Evolutionary conservation across 2,329 filamentous ascomycete species (phyloP).

Genomic region (Fusarium nisikadoi): DNA sequence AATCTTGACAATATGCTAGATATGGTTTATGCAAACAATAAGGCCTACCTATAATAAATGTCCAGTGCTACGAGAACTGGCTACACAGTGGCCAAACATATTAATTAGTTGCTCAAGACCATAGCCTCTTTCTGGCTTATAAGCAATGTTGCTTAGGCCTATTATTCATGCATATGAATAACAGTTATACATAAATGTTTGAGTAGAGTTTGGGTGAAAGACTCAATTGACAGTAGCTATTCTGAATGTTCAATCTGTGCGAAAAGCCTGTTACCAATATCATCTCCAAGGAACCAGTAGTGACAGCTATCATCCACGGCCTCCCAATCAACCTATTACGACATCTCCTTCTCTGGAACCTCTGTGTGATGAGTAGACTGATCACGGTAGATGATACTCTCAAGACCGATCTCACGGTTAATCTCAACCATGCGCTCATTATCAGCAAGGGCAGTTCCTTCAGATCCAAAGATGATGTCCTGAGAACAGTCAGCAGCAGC

Average conservation of each 20-base stretch:
- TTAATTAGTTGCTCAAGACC: neutral
- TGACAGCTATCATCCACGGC: neutral
- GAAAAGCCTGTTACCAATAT: neutral
- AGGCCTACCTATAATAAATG: too few species aligned
- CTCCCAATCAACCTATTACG: neutral
- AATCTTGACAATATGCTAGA: too few species aligned
- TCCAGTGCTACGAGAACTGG: too few species aligned
- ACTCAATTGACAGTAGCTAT: neutral
- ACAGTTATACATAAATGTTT: neutral
- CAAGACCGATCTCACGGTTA: conserved; percentile 73
- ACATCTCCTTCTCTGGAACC: neutral
- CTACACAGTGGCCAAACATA: too few species aligned
- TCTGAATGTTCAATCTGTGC: neutral
- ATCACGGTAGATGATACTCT: neutral
- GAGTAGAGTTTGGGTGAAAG: neutral
- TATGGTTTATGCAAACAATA: too few species aligned
- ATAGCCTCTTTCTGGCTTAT: rapidly evolving
- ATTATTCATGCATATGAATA: neutral
- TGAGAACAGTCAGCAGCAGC: conserved; percentile 33
- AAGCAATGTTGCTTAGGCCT: neutral
- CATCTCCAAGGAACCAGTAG: neutral
- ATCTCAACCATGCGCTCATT: conserved; percentile 79
- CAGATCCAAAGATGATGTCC: conserved; percentile 74
- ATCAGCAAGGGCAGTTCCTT: conserved; percentile 74
- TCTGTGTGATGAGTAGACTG: neutral